phyloP scores from a whole-genome alignment of 108 stramenopile species.

The Seminavis robusta region DNA sequence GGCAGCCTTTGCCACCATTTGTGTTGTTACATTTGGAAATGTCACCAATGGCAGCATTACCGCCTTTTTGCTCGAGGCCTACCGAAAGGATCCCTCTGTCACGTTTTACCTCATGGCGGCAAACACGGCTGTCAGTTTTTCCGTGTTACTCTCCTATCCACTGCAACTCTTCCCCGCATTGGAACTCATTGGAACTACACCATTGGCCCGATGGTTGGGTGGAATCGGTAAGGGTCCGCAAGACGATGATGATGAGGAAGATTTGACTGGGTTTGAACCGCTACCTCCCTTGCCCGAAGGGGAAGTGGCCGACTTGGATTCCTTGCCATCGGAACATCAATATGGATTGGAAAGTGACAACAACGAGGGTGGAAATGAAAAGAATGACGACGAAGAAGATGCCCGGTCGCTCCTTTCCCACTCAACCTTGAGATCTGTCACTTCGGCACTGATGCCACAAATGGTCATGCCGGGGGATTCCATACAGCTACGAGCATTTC shows the following conservation, averaged over 20 bases:
- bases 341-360: slow-evolving; percentile 1
- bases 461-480: slow-evolving; percentile 35
- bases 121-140: slow-evolving; percentile 46
- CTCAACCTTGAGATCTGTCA: background rate
- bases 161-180: slow-evolving; percentile 59
- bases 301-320: slow-evolving; percentile 21
- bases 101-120: slow-evolving; percentile 37
- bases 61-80: slow-evolving; percentile 54
- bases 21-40: slow-evolving; percentile 58
- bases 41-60: slow-evolving; percentile 66
- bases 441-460: slow-evolving; percentile 10
- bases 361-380: background rate
- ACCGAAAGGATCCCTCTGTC: slow-evolving; percentile 9
- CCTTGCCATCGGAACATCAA: slow-evolving; percentile 9
- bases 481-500: slow-evolving; percentile 28
- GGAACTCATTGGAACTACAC: slow-evolving; percentile 45
- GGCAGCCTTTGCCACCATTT: slow-evolving; percentile 37
- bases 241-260: slow-evolving; percentile 25
- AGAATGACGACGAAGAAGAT: slow-evolving; percentile 11
- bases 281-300: slow-evolving; percentile 49
- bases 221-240: background rate
- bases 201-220: background rate
- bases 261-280: slow-evolving; percentile 47
- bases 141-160: slow-evolving; percentile 66
- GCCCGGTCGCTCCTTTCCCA: background rate